A percentile compares a stretch with the other conserved stretches of the same genome.
Evolutionary conservation across 768 basidiomycete genomes (phyloP).

Genomic region (button mushroom (Agaricus bisporus)): DNA sequence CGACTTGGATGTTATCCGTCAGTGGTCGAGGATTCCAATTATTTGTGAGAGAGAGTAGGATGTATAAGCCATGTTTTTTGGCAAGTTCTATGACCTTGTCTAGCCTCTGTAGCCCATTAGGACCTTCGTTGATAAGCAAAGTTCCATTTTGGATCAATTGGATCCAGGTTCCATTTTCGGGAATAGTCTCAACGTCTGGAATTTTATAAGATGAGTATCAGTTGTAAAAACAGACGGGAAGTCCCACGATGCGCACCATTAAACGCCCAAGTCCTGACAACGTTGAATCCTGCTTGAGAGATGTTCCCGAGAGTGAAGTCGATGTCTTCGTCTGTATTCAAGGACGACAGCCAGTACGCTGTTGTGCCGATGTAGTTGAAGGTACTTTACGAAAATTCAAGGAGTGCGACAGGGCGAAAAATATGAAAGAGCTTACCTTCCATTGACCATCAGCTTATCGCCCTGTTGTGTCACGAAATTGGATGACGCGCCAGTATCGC

Average conservation of each 20-base stretch:
- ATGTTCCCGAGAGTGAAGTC: constrained; percentile 52
- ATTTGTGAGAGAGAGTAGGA: constrained; percentile 55
- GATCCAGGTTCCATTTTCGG: constrained; percentile 57
- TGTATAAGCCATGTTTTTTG: constrained; percentile 43
- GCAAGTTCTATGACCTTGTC: constrained; percentile 53
- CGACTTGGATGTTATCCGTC: constrained; percentile 20
- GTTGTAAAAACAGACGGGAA: not conserved
- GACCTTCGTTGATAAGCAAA: constrained; percentile 47
- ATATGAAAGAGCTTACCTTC: constrained; percentile 31
- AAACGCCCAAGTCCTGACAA: constrained; percentile 67
- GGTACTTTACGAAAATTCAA: constrained; percentile 14
- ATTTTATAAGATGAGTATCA: not conserved
- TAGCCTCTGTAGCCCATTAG: constrained; percentile 58
- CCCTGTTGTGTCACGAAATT: constrained; percentile 39
- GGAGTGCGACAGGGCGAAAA: not conserved
- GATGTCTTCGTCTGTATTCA: constrained; percentile 53
- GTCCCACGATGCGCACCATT: constrained; percentile 38
- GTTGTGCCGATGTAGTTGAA: constrained; percentile 42
- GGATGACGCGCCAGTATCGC: constrained; percentile 15
- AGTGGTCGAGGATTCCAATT: constrained; percentile 47
- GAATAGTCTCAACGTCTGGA: constrained; percentile 46
- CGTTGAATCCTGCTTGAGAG: constrained; percentile 46
- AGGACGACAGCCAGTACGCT: constrained; percentile 57
- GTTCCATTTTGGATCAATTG: constrained; percentile 53
- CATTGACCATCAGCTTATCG: constrained; percentile 47